phyloP scores from a whole-genome alignment of 208 protist genomes.

The Plasmodiophora brassicae region DNA sequence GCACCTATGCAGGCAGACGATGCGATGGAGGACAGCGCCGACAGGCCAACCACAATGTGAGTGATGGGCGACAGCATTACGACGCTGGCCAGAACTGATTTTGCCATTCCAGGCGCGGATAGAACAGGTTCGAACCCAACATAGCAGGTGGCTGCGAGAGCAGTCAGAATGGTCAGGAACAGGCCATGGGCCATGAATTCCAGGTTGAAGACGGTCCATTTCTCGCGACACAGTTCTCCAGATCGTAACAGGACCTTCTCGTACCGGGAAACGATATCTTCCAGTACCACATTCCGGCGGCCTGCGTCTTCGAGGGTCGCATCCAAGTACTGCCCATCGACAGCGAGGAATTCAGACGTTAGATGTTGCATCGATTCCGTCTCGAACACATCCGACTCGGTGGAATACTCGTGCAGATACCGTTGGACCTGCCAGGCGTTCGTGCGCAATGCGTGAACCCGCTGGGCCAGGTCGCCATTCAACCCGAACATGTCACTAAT shows the following conservation, averaged over 20 bases:
- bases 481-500: slow-evolving; percentile 52
- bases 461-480: background rate
- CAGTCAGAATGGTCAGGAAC: background rate
- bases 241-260: background rate
- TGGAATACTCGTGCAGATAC: slow-evolving; percentile 22
- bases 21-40: background rate
- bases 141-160: background rate
- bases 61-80: background rate
- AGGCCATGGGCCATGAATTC: background rate
- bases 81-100: background rate
- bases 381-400: background rate
- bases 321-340: background rate
- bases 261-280: no score
- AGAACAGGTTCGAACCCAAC: background rate
- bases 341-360: background rate
- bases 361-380: slow-evolving; percentile 10
- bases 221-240: background rate
- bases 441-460: background rate
- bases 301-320: background rate
- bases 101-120: background rate
- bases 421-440: slow-evolving; percentile 35
- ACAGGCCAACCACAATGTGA: background rate
- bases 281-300: no score
- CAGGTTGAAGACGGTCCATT: background rate
- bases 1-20: background rate